Base-by-base conservation (phyloP, 495 filamentous ascomycete species). In the Sabuloglossum arenarium region DNA sequence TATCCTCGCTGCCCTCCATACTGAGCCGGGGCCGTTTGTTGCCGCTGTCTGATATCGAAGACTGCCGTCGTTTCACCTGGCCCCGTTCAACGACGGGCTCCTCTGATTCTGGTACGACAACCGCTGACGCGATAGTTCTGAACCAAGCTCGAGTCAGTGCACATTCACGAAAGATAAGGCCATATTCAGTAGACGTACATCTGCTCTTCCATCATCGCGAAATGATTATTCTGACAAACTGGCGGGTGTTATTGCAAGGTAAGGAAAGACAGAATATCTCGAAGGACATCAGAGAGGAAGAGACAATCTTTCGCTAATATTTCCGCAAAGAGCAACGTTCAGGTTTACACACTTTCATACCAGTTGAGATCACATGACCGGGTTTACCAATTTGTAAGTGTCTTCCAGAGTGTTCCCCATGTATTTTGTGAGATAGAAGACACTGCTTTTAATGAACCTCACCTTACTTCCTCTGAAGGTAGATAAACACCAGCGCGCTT, bases 111-210 rank as follows among this genome's bases (percentile, higher is more conserved):
- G 81, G 81, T 4, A 84, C 57, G 14, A 79, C 70, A 51, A 85
- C 81, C 52, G 79, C 80, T 11, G 82, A 85, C 21, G 81, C 79
- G 56, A 85, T 74, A 30, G 75, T 62, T 39, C 74, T 76, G 55
- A 46, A 42, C 49, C 45, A 53, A 54, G 16, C 30, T 25, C 30
- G 28, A 16, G 25, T 51, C 6, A 51, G 47, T 24, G 23, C 24
- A 28, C n/a, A 23, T 29, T 21, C 16, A 14, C 27, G 3, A 51
- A 11, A 29, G 2, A 51, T 51, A 19, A 6, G 8, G 8, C 3
- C 3, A 14, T 4, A n/a, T 28, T 16, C 12, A 6, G 23, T 16
- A 32, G 27, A 24, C 53, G 12, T 24, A 55, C 53, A 55, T 39
- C 31, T 55, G 53, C 21, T 55, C 53, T 5, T 55, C 32, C 1